Conservation (phyloP, 768 basidiomycete species). For the Daedalea quercina region DNA sequence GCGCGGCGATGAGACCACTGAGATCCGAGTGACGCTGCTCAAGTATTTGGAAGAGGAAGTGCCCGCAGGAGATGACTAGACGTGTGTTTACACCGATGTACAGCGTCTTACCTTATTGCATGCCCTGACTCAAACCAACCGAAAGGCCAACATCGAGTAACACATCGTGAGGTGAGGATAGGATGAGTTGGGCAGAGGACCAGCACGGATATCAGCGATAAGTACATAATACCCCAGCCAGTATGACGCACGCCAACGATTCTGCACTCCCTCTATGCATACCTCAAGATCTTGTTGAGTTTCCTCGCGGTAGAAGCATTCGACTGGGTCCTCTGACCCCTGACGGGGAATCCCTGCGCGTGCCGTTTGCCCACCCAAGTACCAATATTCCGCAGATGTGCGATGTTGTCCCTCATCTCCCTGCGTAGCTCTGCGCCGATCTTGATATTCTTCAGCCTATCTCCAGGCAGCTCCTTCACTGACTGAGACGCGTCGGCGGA, state of each 20-base stretch:
- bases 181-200: no score
- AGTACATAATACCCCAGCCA: no score
- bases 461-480: constrained; percentile 26
- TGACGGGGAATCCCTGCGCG: constrained; percentile 87
- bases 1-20: constrained; percentile 90
- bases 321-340: constrained; percentile 88
- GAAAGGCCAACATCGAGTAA: no score
- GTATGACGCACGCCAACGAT: not conserved
- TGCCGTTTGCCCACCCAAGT: constrained; percentile 91
- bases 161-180: no score
- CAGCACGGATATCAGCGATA: no score
- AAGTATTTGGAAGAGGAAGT: constrained; percentile 96
- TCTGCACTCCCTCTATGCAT: constrained; percentile 22
- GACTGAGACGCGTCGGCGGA: constrained; percentile 1
- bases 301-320: constrained; percentile 89
- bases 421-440: constrained; percentile 85
- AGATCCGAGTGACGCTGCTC: constrained; percentile 84
- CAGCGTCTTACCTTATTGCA: constrained; percentile 8
- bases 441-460: constrained; percentile 68
- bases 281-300: constrained; percentile 80
- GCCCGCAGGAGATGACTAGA: constrained; percentile 84
- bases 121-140: not conserved
- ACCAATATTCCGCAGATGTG: constrained; percentile 89
- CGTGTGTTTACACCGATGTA: constrained; percentile 16
- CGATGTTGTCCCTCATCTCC: constrained; percentile 84